Evolutionary conservation across 441 rosid species (phyloP).

Genomic region (Euphorbia corollata): DNA sequence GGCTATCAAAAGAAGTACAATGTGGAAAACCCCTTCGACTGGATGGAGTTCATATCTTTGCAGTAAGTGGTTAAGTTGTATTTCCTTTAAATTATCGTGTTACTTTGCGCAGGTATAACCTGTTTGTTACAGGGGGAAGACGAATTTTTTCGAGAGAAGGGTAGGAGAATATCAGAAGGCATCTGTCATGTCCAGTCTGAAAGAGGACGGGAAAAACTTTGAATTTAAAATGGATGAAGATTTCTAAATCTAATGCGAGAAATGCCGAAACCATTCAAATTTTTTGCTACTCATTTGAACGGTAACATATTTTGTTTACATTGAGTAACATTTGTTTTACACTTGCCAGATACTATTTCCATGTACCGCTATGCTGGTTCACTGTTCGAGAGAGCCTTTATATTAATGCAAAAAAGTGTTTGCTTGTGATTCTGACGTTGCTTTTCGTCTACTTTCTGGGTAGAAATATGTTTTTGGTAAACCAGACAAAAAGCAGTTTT

Average conservation of each 20-base stretch:
- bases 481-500: no score
- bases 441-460: not conserved
- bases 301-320: not conserved
- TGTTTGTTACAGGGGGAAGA: constrained; percentile 50
- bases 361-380: no score
- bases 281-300: not conserved
- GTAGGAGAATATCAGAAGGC: constrained; percentile 89
- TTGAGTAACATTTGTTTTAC: no score
- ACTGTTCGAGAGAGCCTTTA: no score
- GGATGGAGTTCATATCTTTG: constrained; percentile 96
- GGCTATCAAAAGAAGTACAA: constrained; percentile 57
- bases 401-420: no score
- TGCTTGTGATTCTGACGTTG: no score
- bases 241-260: constrained; percentile 31
- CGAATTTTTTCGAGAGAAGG: constrained; percentile 79
- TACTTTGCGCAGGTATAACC: no score
- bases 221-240: constrained; percentile 74
- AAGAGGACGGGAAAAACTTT: constrained; percentile 49
- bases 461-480: no score
- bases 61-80: constrained; percentile 43
- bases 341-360: no score
- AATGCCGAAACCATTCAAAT: constrained; percentile 7
- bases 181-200: constrained; percentile 69
- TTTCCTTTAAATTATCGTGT: no score
- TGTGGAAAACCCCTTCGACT: constrained; percentile 74